These are phyloP conservation scores for Boletellus emodensis DNA, from an alignment of 768 basidiomycete species.

Conservation along the genomic window DNA sequence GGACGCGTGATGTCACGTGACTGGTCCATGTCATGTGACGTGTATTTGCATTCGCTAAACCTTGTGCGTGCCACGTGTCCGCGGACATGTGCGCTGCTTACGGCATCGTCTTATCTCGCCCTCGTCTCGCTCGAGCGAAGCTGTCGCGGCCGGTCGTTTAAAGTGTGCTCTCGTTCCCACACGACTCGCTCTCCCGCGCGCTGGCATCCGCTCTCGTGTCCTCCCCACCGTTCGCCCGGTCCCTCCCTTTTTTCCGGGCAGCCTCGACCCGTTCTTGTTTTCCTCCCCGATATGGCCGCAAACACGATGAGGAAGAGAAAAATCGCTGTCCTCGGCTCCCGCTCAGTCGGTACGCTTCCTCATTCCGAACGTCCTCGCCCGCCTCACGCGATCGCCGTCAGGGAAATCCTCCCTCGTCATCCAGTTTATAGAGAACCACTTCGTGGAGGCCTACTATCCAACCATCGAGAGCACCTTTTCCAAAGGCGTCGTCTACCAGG, in stretches of 20 bases:
- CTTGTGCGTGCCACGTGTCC: slow-evolving; percentile 10
- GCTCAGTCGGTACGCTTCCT: slow-evolving; percentile 72
- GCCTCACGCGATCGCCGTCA: slow-evolving; percentile 34
- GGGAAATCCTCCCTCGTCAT: slow-evolving; percentile 93
- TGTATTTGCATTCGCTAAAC: slow-evolving; percentile 22
- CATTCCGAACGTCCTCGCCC: neutral
- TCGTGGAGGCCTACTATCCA: slow-evolving; percentile 91
- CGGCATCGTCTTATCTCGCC: slow-evolving; percentile 14
- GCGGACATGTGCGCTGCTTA: slow-evolving; percentile 15
- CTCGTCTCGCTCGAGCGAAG: slow-evolving; percentile 1
- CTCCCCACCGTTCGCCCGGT: slow-evolving; percentile 13
- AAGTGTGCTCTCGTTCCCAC: slow-evolving; percentile 12
- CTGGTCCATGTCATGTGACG: slow-evolving; percentile 10
- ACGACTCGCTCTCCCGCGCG: neutral
- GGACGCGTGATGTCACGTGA: slow-evolving; percentile 30
- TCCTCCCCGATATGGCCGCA: slow-evolving; percentile 27
- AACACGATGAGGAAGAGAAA: slow-evolving; percentile 70
- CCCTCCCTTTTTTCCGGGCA: slow-evolving; percentile 18
- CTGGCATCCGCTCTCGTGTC: slow-evolving; percentile 14
- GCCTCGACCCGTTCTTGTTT: slow-evolving; percentile 8
- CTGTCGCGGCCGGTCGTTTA: slow-evolving; percentile 14
- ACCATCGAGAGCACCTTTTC: slow-evolving; percentile 88
- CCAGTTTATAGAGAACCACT: slow-evolving; percentile 91
- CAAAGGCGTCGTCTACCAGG: slow-evolving; percentile 84
- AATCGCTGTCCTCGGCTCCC: slow-evolving; percentile 83